phyloP scores from a whole-genome alignment of 108 stramenopile species.

The Conticribra weissflogii region DNA sequence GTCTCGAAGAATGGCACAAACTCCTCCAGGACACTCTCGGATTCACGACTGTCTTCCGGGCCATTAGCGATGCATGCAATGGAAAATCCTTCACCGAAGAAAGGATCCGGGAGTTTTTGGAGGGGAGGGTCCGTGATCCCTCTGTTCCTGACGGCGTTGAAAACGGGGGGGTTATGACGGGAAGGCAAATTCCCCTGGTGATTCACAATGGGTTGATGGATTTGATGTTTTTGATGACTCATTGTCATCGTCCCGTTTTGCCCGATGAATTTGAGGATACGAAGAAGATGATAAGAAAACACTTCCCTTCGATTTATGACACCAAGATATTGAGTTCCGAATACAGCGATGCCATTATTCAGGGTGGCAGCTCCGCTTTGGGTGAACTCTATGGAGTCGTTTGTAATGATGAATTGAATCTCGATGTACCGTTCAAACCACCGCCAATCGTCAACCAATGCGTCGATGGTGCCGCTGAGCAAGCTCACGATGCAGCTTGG shows the following conservation, averaged over 20 bases:
- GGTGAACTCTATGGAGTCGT: slow-evolving; percentile 45
- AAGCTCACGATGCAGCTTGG: slow-evolving; percentile 75
- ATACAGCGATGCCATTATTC: slow-evolving; percentile 51
- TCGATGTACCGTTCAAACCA: background rate
- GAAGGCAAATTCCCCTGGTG: slow-evolving; percentile 68
- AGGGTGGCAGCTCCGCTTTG: slow-evolving; percentile 55
- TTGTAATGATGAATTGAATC: slow-evolving; percentile 24
- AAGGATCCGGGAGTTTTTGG: slow-evolving; percentile 18
- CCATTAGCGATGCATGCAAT: slow-evolving; percentile 69
- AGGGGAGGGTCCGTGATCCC: slow-evolving; percentile 15
- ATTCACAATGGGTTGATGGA: slow-evolving; percentile 90
- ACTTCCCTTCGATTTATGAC: slow-evolving; percentile 80
- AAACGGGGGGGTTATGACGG: background rate
- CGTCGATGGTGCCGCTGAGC: slow-evolving; percentile 33
- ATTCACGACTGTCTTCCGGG: slow-evolving; percentile 75
- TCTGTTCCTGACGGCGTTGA: background rate
- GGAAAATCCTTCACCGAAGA: slow-evolving; percentile 38
- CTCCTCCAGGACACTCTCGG: slow-evolving; percentile 63
- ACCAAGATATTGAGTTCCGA: slow-evolving; percentile 77
- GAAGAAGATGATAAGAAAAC: slow-evolving; percentile 60
- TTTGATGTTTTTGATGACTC: slow-evolving; percentile 78
- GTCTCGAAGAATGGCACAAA: slow-evolving; percentile 64
- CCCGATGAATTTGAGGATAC: slow-evolving; percentile 63
- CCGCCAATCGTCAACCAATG: slow-evolving; percentile 22
- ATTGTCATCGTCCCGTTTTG: slow-evolving; percentile 64